Base-by-base conservation (phyloP, 148 eudicot genomes). In the Persicaria tinctoria region DNA sequence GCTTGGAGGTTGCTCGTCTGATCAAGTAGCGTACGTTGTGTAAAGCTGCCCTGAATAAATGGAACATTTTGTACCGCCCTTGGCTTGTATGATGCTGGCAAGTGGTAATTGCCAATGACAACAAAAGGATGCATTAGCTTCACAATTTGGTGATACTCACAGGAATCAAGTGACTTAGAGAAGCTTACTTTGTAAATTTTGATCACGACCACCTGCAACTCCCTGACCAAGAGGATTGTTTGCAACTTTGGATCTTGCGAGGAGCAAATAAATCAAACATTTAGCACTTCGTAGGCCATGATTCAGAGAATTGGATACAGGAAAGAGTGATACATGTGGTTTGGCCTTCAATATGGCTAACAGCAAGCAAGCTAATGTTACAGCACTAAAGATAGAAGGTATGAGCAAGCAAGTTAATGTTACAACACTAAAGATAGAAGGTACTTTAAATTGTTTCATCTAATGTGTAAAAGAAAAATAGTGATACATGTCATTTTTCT, bases 1-100 rank as follows among this genome's bases (percentile, higher is more conserved):
- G 92, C 97, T 70, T 83, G 86, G 6, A 96, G 84, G 74, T 96
- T 93, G 70, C 79, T 85, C 23, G 97, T 81, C 81, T 89, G 86
- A 79, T 90, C 91, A 80, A 73, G 85, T 76, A 92, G 80, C 76
- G 62, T 83, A 54, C 99, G 97, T 57, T 82, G 86, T 56, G 74
- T 76, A 16, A 57, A 68, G 69, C 77, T 72, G 47, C 68, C 83
- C 13, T 62, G 73, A 74, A 2, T 48, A 20, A 0, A 23, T 47
- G 38, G 45, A 53, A 53, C 76, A 76, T 71, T 75, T 70, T 80
- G 81, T 71, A 71, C 74, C 27, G 63, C 5, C 32, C 74, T 76
- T 46, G 77, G 79, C 79, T 80, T 77, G 47, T 78, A 77, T 16
- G 82, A 82, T 82, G 79, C 96, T 89, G 82, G 45, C 16, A 56